These are phyloP conservation scores for Phytopythium chamaehyphon DNA, from an alignment of 352 stramenopile species.

Conservation along the genomic window DNA sequence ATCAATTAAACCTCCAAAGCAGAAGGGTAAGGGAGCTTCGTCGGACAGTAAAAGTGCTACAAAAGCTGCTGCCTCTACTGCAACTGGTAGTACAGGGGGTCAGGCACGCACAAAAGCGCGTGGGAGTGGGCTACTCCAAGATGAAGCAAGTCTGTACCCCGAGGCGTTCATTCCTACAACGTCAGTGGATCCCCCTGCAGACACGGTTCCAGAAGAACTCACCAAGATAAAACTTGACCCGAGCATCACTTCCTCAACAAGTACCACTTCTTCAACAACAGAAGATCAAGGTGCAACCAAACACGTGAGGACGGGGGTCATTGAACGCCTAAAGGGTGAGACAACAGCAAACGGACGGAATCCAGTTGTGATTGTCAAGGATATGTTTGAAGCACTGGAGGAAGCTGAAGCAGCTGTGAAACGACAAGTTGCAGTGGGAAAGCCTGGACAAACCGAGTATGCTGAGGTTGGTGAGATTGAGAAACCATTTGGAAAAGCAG, in stretches of 20 bases:
- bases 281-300: not conserved
- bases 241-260: no score
- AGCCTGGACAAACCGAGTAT: not conserved
- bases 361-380: slow-evolving; percentile 52
- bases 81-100: not conserved
- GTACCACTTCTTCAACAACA: slow-evolving; percentile 1
- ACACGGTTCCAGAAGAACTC: not conserved
- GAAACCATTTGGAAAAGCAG: slow-evolving; percentile 73
- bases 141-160: slow-evolving; percentile 36
- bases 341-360: slow-evolving; percentile 59
- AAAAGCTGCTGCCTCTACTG: not conserved
- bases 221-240: no score
- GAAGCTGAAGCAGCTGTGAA: slow-evolving; percentile 34
- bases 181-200: no score
- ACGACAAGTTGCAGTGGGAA: slow-evolving; percentile 13
- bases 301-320: slow-evolving; percentile 11
- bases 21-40: slow-evolving; percentile 10
- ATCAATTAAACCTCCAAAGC: slow-evolving; percentile 31
- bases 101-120: not conserved
- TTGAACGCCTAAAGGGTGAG: slow-evolving; percentile 71
- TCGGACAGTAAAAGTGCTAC: not conserved
- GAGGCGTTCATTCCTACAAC: slow-evolving; percentile 22
- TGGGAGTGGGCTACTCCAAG: slow-evolving; percentile 32
- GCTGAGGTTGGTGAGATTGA: slow-evolving; percentile 47
- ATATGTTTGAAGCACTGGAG: slow-evolving; percentile 44